Base-by-base conservation (phyloP, 176 grass and related monocot genomes). In the Cenchrus purpureus region DNA sequence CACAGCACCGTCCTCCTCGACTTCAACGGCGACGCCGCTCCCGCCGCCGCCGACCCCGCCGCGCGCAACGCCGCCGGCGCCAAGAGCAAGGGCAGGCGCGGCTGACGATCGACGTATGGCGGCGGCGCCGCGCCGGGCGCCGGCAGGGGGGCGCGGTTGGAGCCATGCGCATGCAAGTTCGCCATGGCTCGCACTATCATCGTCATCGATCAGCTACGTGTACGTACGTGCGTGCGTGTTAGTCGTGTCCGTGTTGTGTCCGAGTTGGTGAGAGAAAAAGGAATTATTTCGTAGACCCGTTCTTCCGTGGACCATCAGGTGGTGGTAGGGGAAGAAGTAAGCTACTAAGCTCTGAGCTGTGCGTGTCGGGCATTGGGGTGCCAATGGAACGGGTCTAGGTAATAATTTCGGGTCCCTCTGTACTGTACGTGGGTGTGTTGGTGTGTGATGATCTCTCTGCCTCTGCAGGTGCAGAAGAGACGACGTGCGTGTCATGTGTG, bases 1-100 rank as follows among this genome's bases (percentile, higher is more conserved):
- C 83, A 93, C 75, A 98, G 88, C 83, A 89, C 92, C 16, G 95
- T 98, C 42, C 92, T 98, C 76, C 85, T 98, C 60, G 95, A 98
- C 79, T 93, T 98, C 91, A 86, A 93, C 79, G 88, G 82, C 66
- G 77, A 2, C 15, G 10, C 67, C 48, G 28, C 43, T 49, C 43
- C 17, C 59, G 67, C 78, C 79, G 67, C 78, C 79, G 80, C 83
- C 7, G 68, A 1, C 64, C 13, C 0, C 13, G 17, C 17, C 31
- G 17, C 17, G 15, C 55, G 58, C 20, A 5, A 34, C 7, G 52
- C 8, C 10, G 52, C 52, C 53, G 52, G 13, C 10, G 52, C 52
- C 53, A 55, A 46, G 45, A 46, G 45, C 45, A 46, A 46, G 45
- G 45, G 45, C 45, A 46, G 8, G 45, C 45, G 45, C 45, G 45